Conservation (phyloP, 1,284 basidiomycete genomes). For the Apiotrichum brassicae region DNA sequence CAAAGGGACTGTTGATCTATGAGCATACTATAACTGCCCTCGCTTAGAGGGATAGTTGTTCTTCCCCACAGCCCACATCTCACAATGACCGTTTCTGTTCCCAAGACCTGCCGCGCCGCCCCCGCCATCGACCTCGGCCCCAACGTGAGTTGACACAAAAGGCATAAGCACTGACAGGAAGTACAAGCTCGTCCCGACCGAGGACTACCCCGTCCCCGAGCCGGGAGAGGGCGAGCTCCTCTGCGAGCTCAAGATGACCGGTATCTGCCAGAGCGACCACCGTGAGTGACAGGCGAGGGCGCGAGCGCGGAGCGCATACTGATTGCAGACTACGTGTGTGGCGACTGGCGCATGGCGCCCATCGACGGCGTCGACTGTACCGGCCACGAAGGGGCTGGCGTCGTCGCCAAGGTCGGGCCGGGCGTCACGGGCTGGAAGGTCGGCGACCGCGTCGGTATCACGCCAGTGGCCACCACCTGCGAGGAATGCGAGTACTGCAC, state of each 20-base stretch:
- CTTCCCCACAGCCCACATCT: too few relatives aligned
- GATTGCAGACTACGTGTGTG: slow-evolving; percentile 9
- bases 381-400: slow-evolving; percentile 19
- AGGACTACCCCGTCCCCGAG: slow-evolving; percentile 19
- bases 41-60: too few relatives aligned
- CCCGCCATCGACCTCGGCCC: slow-evolving; percentile 10
- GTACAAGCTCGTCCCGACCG: slow-evolving; percentile 15
- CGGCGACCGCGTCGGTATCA: slow-evolving; percentile 15
- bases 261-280: slow-evolving; percentile 20
- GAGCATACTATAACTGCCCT: too few relatives aligned
- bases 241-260: slow-evolving; percentile 15
- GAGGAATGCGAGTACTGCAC: slow-evolving; percentile 17
- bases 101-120: slow-evolving; percentile 18
- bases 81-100: slow-evolving; percentile 8
- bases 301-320: neutral
- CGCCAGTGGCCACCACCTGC: slow-evolving; percentile 12
- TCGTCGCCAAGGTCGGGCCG: slow-evolving; percentile 14
- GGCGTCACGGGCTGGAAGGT: slow-evolving; percentile 15
- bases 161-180: neutral
- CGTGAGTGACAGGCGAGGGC: slow-evolving; percentile 9
- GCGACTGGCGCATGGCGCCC: slow-evolving; percentile 13
- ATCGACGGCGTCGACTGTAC: slow-evolving; percentile 13
- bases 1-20: too few relatives aligned
- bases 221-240: slow-evolving; percentile 16
- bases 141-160: slow-evolving; percentile 2